Conservation (phyloP, 495 filamentous ascomycete species). For the Aspergillus ellipticus region DNA sequence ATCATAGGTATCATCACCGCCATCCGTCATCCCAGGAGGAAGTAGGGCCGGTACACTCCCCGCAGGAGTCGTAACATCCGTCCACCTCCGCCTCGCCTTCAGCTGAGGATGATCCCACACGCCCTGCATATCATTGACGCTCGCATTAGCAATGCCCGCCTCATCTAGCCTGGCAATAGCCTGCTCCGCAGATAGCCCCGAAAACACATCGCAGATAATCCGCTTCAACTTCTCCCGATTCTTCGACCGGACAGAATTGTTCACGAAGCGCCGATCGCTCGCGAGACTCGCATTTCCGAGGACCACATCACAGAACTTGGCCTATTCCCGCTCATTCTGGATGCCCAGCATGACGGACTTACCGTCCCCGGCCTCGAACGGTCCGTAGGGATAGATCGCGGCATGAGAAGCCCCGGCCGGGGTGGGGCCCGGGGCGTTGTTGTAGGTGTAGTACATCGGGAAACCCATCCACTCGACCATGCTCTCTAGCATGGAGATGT, state of each 20-base stretch:
- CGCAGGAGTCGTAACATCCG: slow-evolving; percentile 39
- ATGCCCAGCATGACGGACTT: slow-evolving; percentile 52
- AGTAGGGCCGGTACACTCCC: slow-evolving; percentile 40
- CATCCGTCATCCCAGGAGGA: slow-evolving; percentile 33
- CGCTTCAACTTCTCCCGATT: slow-evolving; percentile 33
- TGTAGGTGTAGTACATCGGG: slow-evolving; percentile 49
- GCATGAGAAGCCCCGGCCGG: slow-evolving; percentile 48
- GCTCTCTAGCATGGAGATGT: slow-evolving; percentile 52
- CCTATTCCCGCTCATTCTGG: slow-evolving; percentile 53
- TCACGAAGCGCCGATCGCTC: slow-evolving; percentile 32
- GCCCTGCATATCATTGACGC: slow-evolving; percentile 47
- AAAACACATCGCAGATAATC: slow-evolving; percentile 30
- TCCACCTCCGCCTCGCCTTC: slow-evolving; percentile 41
- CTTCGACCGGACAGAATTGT: slow-evolving; percentile 29
- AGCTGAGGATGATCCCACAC: slow-evolving; percentile 50
- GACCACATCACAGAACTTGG: slow-evolving; percentile 41
- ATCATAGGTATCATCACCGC: slow-evolving; percentile 13
- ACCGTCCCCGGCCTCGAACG: slow-evolving; percentile 44
- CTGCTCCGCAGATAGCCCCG: slow-evolving; percentile 24
- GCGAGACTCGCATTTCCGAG: slow-evolving; percentile 28
- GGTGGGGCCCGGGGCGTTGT: slow-evolving; percentile 33
- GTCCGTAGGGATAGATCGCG: slow-evolving; percentile 50
- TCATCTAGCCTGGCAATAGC: slow-evolving; percentile 29
- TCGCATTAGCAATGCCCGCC: slow-evolving; percentile 45
- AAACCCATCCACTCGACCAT: slow-evolving; percentile 57